Evolutionary conservation across 257 asterid genomes (phyloP).

Genomic region (Orobanche coerulescens): DNA sequence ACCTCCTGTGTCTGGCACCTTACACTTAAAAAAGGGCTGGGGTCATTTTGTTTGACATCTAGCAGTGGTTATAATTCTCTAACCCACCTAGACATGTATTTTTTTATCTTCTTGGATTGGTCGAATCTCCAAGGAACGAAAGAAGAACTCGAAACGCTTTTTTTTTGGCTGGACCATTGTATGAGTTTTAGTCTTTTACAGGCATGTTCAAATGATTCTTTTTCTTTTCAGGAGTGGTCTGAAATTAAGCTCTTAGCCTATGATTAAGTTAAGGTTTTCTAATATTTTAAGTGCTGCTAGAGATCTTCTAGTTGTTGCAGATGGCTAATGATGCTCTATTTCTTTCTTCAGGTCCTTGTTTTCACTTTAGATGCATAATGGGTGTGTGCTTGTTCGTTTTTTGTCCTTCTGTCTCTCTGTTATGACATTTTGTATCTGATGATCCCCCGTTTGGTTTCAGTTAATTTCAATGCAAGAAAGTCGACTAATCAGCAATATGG

Average conservation of each 20-base stretch:
- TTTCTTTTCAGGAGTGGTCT: neutral
- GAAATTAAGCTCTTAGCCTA: slow-evolving; percentile 10
- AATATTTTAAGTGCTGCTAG: neutral
- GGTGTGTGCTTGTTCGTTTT: neutral
- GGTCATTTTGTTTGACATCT: neutral
- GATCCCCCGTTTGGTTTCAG: slow-evolving; percentile 32
- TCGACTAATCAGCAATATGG: slow-evolving; percentile 65
- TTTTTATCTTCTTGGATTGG: neutral
- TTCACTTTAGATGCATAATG: neutral
- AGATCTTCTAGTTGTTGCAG: neutral
- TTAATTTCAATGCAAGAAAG: slow-evolving; percentile 69
- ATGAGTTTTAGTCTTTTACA: neutral
- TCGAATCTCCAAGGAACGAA: neutral
- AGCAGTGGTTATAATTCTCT: neutral
- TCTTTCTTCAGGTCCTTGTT: neutral
- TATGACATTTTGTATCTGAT: neutral
- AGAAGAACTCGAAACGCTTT: neutral
- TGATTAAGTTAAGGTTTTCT: neutral
- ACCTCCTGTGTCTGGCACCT: neutral
- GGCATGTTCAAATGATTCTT: neutral
- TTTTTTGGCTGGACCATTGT: neutral
- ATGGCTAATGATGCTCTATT: neutral
- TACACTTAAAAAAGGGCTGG: neutral
- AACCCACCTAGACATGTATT: neutral
- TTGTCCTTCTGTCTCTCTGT: neutral